These are phyloP conservation scores for Fragilariopsis cylindrus DNA, from an alignment of 108 stramenopile genomes.

Conservation along the genomic window DNA sequence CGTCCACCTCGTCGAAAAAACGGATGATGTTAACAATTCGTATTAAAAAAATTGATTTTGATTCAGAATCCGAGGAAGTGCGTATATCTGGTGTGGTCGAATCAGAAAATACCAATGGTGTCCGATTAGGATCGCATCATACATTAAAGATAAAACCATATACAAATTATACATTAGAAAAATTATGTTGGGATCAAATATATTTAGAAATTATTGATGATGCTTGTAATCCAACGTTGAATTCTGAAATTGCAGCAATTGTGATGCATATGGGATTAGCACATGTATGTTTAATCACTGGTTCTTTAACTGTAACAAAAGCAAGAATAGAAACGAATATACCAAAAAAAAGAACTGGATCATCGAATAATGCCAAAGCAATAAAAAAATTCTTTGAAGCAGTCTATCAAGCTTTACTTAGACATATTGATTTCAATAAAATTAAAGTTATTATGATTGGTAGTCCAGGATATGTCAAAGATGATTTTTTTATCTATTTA, in stretches of 20 bases:
- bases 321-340: slow-evolving; percentile 91
- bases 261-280: slow-evolving; percentile 92
- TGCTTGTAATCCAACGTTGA: slow-evolving; percentile 84
- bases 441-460: slow-evolving; percentile 90
- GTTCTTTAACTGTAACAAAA: slow-evolving; percentile 87
- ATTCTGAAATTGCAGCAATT: slow-evolving; percentile 94
- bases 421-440: slow-evolving; percentile 85
- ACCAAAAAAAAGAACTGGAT: slow-evolving; percentile 92
- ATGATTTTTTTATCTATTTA: slow-evolving; percentile 92
- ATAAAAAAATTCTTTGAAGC: slow-evolving; percentile 89
- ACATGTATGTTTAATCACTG: slow-evolving; percentile 93
- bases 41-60: slow-evolving; percentile 94
- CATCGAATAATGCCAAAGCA: slow-evolving; percentile 82
- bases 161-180: slow-evolving; percentile 90
- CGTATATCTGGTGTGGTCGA: slow-evolving; percentile 82
- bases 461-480: slow-evolving; percentile 93
- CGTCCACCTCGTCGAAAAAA: slow-evolving; percentile 83
- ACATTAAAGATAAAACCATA: slow-evolving; percentile 91
- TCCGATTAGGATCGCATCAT: slow-evolving; percentile 94
- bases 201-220: slow-evolving; percentile 90
- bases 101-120: slow-evolving; percentile 70
- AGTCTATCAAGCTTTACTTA: slow-evolving; percentile 88
- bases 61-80: slow-evolving; percentile 82
- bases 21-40: slow-evolving; percentile 89
- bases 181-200: slow-evolving; percentile 94